Conservation (phyloP, 2,329 filamentous ascomycete genomes). For the Cladobotryum protrusum region DNA sequence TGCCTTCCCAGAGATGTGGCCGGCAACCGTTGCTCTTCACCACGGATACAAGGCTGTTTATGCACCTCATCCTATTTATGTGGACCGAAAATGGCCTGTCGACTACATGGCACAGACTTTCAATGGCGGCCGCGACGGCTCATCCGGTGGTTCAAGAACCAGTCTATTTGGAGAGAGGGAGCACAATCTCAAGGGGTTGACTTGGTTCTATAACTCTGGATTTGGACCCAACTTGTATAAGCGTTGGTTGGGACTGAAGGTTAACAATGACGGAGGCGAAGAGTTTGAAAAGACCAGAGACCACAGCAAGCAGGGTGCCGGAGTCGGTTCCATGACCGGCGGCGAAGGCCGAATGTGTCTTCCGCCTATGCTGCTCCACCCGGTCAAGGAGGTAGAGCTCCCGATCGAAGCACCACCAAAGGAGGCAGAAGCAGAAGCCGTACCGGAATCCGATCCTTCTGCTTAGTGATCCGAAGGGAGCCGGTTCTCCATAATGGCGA, state of each 20-base stretch:
- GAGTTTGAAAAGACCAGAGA: conserved; percentile 61
- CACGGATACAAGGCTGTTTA: conserved; percentile 92
- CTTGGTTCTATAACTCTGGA: conserved; percentile 86
- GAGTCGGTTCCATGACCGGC: conserved; percentile 50
- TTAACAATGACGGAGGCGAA: conserved; percentile 73
- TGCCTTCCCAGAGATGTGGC: conserved; percentile 97
- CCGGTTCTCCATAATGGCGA: background rate
- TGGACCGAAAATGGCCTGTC: conserved; percentile 80
- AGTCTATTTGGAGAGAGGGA: conserved; percentile 78
- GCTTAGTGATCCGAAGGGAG: conserved; percentile 18
- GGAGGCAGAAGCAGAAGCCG: conserved; percentile 34
- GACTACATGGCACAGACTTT: conserved; percentile 71
- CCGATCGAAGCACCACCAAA: conserved; percentile 53
- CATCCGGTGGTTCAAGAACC: conserved; percentile 64
- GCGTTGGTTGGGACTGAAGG: conserved; percentile 77
- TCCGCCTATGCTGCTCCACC: conserved; percentile 83
- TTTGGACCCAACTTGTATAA: conserved; percentile 78
- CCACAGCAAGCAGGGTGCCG: conserved; percentile 42
- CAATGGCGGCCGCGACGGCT: conserved; percentile 72
- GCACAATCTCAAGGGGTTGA: conserved; percentile 80
- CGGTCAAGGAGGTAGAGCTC: conserved; percentile 69
- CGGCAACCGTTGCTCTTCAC: conserved; percentile 77
- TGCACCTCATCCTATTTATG: conserved; percentile 80
- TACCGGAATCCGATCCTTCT: conserved; percentile 40
- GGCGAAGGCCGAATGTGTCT: conserved; percentile 86